A percentile compares a stretch with the other conserved stretches of the same genome.
Conservation (phyloP, 2,329 filamentous ascomycete genomes). For the Kalmusia sp. region DNA sequence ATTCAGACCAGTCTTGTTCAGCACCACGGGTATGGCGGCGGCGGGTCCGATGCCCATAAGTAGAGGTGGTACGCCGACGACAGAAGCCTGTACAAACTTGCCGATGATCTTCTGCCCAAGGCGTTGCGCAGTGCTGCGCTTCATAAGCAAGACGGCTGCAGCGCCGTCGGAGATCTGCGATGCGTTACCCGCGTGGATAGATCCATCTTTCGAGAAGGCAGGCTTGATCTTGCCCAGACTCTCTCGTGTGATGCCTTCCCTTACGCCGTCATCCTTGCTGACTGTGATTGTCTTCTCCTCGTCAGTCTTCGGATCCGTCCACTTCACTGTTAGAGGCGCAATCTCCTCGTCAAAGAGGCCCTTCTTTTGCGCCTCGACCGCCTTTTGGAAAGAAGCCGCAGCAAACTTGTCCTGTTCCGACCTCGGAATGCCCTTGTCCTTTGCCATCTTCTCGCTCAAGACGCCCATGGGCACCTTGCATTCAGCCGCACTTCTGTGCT, state of each 20-base stretch:
- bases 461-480: slow-evolving; percentile 98
- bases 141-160: slow-evolving; percentile 94
- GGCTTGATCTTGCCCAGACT: slow-evolving; percentile 89
- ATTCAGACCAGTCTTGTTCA: slow-evolving; percentile 83
- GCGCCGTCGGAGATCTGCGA: slow-evolving; percentile 94
- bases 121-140: slow-evolving; percentile 85
- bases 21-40: slow-evolving; percentile 92
- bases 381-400: slow-evolving; percentile 91
- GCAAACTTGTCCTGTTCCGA: slow-evolving; percentile 89
- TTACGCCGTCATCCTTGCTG: slow-evolving; percentile 83
- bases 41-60: slow-evolving; percentile 97
- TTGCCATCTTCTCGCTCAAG: slow-evolving; percentile 93
- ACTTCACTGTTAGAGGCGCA: slow-evolving; percentile 82
- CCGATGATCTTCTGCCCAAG: slow-evolving; percentile 89
- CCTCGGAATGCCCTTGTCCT: slow-evolving; percentile 77
- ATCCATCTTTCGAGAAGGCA: slow-evolving; percentile 89
- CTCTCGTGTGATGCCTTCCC: slow-evolving; percentile 84
- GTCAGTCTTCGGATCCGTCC: slow-evolving; percentile 87
- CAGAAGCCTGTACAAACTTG: slow-evolving; percentile 85
- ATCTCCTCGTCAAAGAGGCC: slow-evolving; percentile 97
- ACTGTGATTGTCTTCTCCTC: slow-evolving; percentile 86
- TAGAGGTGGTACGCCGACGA: slow-evolving; percentile 89
- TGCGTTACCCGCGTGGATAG: slow-evolving; percentile 95
- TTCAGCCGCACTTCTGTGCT: slow-evolving; percentile 81
- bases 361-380: slow-evolving; percentile 79